Evolutionary conservation across 208 protist species (phyloP).

Genomic region (Strigomonas culicis): DNA sequence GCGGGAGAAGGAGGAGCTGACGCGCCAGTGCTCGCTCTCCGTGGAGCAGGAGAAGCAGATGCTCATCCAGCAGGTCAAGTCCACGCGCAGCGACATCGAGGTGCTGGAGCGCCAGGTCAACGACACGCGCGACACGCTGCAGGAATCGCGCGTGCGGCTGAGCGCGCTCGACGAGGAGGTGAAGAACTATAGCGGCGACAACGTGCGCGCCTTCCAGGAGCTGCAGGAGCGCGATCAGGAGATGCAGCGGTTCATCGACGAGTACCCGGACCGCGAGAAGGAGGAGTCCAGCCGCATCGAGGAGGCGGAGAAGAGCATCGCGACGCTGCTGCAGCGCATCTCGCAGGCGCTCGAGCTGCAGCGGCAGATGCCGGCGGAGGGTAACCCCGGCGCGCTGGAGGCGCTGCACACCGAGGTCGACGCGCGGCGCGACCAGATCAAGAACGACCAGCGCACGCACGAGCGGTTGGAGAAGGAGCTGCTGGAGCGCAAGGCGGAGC

Average conservation of each 20-base stretch:
- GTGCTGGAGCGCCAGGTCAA: conserved; percentile 80
- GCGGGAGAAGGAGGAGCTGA: conserved; percentile 60
- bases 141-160: conserved; percentile 62
- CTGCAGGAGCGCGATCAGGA: conserved; percentile 81
- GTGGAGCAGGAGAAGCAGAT: conserved; percentile 84
- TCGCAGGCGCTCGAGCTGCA: conserved; percentile 72
- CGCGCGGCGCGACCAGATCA: conserved; percentile 68
- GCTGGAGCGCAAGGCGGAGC: conserved; percentile 81
- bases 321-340: conserved; percentile 69
- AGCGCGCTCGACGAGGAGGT: conserved; percentile 75
- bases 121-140: conserved; percentile 68
- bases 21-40: conserved; percentile 70
- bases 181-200: conserved; percentile 86
- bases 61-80: conserved; percentile 78
- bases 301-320: conserved; percentile 53
- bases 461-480: conserved; percentile 87
- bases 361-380: conserved; percentile 75
- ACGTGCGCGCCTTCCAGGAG: conserved; percentile 78
- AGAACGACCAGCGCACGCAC: conserved; percentile 80
- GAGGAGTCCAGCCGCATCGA: conserved; percentile 62
- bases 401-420: conserved; percentile 81
- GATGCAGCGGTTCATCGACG: conserved; percentile 86
- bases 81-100: conserved; percentile 76
- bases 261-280: conserved; percentile 75
- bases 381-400: conserved; percentile 46